Percentiles rank a stretch among this genome's conserved stretches.
Conservation (phyloP, 345 rosid genomes). For the Microcos paniculata region DNA sequence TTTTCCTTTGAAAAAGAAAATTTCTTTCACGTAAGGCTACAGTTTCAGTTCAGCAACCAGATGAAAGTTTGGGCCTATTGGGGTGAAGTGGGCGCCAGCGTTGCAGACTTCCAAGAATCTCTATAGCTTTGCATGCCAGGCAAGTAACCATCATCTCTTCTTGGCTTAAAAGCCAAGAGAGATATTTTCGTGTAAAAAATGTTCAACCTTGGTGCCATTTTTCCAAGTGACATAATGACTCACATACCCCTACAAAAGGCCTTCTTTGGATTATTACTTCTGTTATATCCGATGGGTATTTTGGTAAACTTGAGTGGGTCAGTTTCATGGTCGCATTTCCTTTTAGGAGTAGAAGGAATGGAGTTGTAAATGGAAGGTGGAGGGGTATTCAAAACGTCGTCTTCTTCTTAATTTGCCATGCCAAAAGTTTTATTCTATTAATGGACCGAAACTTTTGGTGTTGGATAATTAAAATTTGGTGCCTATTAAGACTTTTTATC, state of each 20-base stretch:
- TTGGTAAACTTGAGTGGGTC: conserved; percentile 27
- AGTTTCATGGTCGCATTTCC: conserved; percentile 43
- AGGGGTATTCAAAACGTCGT: conserved; percentile 20
- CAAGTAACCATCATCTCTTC: conserved; percentile 58
- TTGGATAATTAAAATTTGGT: conserved; percentile 7
- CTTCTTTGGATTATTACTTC: not conserved
- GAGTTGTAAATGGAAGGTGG: conserved; percentile 45
- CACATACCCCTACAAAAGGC: conserved; percentile 10
- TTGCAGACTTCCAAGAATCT: not conserved
- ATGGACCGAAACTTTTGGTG: not conserved
- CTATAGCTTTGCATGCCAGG: conserved; percentile 57
- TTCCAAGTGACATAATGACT: conserved; percentile 23
- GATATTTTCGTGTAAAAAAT: conserved; percentile 19
- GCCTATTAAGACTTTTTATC: not conserved
- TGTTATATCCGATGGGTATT: conserved; percentile 10
- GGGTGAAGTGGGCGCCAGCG: not conserved
- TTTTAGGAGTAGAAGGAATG: conserved; percentile 45
- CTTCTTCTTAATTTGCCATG: conserved; percentile 19
- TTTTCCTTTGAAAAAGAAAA: not conserved
- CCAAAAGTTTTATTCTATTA: not conserved
- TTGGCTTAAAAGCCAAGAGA: conserved; percentile 82
- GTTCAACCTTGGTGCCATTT: not conserved
- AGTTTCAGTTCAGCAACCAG: not conserved
- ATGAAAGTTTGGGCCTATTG: not conserved
- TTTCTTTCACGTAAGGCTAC: not conserved